A percentile compares a stretch with the other conserved stretches of the same genome.
Conservation (phyloP, 2,329 filamentous ascomycete genomes). For the Stachybotrys chlorohalonatus region DNA sequence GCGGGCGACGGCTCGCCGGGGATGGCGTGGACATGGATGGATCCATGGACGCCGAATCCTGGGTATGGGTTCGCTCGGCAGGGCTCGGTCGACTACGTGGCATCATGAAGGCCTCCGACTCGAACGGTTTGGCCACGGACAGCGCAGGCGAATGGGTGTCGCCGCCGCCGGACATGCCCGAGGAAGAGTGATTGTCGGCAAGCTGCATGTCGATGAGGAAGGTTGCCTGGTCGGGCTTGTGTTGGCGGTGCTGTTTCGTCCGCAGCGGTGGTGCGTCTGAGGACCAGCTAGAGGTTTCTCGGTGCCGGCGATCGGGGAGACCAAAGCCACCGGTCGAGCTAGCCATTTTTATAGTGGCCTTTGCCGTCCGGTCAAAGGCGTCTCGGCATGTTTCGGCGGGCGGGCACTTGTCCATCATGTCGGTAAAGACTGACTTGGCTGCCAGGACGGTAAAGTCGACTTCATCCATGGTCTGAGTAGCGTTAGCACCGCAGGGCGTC, state of each 20-base stretch:
- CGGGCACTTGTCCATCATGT: slow-evolving; percentile 89
- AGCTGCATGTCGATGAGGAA: slow-evolving; percentile 26
- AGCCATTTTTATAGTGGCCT: slow-evolving; percentile 92
- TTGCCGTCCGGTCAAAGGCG: slow-evolving; percentile 90
- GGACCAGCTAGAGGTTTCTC: slow-evolving; percentile 19
- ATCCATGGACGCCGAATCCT: slow-evolving; percentile 16
- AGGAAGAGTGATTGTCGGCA: slow-evolving; percentile 31
- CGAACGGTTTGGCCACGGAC: slow-evolving; percentile 26
- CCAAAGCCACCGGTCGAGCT: slow-evolving; percentile 80
- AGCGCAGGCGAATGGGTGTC: slow-evolving; percentile 31
- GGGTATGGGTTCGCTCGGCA: slow-evolving; percentile 16
- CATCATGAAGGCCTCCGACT: slow-evolving; percentile 20
- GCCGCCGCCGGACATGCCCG: slow-evolving; percentile 25
- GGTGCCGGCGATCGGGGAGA: slow-evolving; percentile 13
- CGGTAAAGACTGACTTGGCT: slow-evolving; percentile 83
- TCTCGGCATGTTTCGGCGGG: slow-evolving; percentile 91
- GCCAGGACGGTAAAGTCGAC: slow-evolving; percentile 96
- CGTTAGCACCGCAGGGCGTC: slow-evolving; percentile 1
- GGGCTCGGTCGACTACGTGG: slow-evolving; percentile 21
- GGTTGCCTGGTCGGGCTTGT: slow-evolving; percentile 19
- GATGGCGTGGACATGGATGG: slow-evolving; percentile 38
- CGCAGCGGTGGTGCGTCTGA: slow-evolving; percentile 14
- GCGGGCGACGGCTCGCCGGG: slow-evolving; percentile 27
- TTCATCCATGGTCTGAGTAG: slow-evolving; percentile 68
- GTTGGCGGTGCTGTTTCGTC: slow-evolving; percentile 14